These are phyloP conservation scores for Naganishia liquefaciens DNA, from an alignment of 1,284 basidiomycete genomes.

Conservation along the genomic window DNA sequence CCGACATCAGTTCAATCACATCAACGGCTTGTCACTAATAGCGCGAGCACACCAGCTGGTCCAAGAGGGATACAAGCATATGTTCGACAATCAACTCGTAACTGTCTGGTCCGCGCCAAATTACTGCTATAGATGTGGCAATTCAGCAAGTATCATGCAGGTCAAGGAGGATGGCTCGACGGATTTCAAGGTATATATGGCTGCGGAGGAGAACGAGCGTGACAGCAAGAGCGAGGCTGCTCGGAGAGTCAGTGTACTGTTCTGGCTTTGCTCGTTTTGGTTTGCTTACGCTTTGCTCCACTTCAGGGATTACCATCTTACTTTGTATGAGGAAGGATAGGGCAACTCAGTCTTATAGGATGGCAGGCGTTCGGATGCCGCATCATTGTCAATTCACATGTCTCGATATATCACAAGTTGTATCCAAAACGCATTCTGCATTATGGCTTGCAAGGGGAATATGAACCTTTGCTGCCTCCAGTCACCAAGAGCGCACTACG, in stretches of 20 bases:
- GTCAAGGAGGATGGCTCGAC: constrained; percentile 61
- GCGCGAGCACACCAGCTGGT: constrained; percentile 93
- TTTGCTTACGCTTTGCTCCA: not conserved
- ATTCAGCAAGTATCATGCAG: constrained; percentile 73
- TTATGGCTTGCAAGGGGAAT: not conserved
- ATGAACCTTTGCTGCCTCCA: too few relatives aligned
- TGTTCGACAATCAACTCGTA: constrained; percentile 92
- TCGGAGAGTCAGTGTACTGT: constrained; percentile 39
- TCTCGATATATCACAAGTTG: constrained; percentile 9
- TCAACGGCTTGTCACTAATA: constrained; percentile 78
- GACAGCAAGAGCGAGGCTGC: constrained; percentile 59
- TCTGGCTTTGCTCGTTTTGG: not conserved
- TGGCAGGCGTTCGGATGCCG: not conserved
- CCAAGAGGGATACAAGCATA: constrained; percentile 96
- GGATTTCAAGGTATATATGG: constrained; percentile 75
- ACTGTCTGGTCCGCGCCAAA: constrained; percentile 99
- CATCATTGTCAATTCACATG: not conserved
- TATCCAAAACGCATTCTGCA: constrained; percentile 19
- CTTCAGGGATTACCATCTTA: constrained; percentile 47
- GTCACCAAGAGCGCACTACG: too few relatives aligned
- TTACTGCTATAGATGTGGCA: constrained; percentile 85
- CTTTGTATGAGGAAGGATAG: constrained; percentile 38
- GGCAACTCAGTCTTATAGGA: not conserved
- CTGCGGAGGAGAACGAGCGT: constrained; percentile 79
- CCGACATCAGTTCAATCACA: constrained; percentile 76